Evolutionary conservation across 2,329 filamentous ascomycete species (phyloP), one percentile per base, ranked within the genome.

Genomic region (Geoglossum cookeanum): DNA sequence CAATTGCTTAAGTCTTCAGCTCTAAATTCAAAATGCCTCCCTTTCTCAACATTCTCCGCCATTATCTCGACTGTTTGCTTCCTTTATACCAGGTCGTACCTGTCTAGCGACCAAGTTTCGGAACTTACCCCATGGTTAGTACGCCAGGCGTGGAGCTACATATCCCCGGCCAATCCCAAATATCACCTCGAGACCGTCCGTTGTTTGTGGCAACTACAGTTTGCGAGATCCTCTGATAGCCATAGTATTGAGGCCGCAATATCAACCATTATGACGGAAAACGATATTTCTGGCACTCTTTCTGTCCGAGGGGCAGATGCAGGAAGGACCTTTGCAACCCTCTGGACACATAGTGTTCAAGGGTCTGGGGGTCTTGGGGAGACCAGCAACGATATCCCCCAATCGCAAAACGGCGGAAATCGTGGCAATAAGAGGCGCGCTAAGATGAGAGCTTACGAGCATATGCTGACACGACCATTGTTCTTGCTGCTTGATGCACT

Each of bases 161-260:
- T 98, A 44, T 86, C 88, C 0, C 83, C 87, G n/a, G 76, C 82
- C 11, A 83, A 84, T 60, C 89, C 90, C 0, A 95, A 95, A 66
- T 94, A 91, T 62, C 92, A 97, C 65, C 90, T 98, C 35, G 94
- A 98, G 71, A 84, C 89, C 17, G 87, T 94, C 7, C 81, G 86
- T 58, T 84, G 82, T 62, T 72, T 98, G 44, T 94, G 92, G 87
- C 81, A 88, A 62, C 72, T 98, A 55, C 89, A 97, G 63, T 79
- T 77, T 29, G 78, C 81, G 0, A 77, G 94, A 11, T 79, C 83
- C 1, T 72, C 76, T 44, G 72, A 77, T 1, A 82, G 83, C 62
- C 81, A 85, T 55, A 80, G 89, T 51, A 83, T 95, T 3, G 90
- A 95, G 68, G 87, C 87, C 29, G 80, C 86, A 0, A 79, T 94